A percentile compares a stretch with the other conserved stretches of the same genome.
Conservation (phyloP, 1,139 yeast genomes). For the Hansenula sp. region DNA sequence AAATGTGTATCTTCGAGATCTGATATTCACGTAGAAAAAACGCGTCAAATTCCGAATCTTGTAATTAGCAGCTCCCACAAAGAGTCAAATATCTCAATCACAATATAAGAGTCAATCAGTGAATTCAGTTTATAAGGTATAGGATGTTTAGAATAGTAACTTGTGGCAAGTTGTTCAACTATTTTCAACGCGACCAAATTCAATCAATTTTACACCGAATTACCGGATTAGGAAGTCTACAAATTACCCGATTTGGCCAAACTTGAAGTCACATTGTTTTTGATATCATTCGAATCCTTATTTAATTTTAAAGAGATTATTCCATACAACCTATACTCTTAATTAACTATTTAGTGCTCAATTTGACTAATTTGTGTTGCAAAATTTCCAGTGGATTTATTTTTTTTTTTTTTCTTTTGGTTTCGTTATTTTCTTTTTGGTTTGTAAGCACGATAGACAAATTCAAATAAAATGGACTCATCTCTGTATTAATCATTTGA, state of each 20-base stretch:
- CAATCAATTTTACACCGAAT: constrained; percentile 1
- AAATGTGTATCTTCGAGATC: not conserved
- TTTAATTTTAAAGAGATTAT: not conserved
- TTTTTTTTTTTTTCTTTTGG: not conserved
- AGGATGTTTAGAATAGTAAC: no score
- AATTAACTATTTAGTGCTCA: not conserved
- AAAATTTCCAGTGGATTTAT: not conserved
- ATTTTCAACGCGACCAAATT: constrained; percentile 1
- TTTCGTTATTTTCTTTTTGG: not conserved
- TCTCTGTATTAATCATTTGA: no score
- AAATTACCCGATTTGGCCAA: constrained; percentile 7
- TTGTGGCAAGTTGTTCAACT: not conserved
- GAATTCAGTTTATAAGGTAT: not conserved
- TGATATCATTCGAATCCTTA: not conserved
- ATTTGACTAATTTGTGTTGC: not conserved
- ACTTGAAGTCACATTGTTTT: not conserved
- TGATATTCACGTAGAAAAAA: not conserved
- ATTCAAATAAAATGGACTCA: no score
- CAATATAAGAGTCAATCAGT: no score
- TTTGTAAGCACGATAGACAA: not conserved
- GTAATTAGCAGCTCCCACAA: no score
- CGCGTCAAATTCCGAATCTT: not conserved
- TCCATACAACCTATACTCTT: not conserved
- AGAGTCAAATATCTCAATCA: no score
- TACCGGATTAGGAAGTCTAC: constrained; percentile 15